phyloP scores from a whole-genome alignment of 208 protist species.

The Trypanosoma melophagium region DNA sequence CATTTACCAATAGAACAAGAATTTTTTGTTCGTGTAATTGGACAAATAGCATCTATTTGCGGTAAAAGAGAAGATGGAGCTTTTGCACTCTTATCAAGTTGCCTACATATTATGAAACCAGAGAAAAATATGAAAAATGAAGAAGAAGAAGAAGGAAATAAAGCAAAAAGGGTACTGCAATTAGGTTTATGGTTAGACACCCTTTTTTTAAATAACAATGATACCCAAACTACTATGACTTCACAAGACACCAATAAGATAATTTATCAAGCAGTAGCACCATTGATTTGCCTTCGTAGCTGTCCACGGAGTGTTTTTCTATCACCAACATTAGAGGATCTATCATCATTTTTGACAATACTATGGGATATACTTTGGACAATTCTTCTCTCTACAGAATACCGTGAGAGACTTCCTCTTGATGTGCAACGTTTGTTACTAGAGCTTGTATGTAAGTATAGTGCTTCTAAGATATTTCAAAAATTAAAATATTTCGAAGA shows the following conservation, averaged over 20 bases:
- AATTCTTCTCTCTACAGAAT: conserved; percentile 16
- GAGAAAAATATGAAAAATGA: not conserved
- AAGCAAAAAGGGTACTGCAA: not conserved
- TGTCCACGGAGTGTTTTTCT: conserved; percentile 26
- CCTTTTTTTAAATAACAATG: not conserved
- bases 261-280: conserved; percentile 41
- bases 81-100: conserved; percentile 9
- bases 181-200: conserved; percentile 11
- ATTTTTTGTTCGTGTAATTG: conserved; percentile 20
- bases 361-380: conserved; percentile 24
- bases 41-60: conserved; percentile 16
- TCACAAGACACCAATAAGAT: not conserved
- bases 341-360: conserved; percentile 6
- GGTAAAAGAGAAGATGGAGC: conserved; percentile 14
- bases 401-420: conserved; percentile 1
- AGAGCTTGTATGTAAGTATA: conserved; percentile 31
- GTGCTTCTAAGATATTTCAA: conserved; percentile 9
- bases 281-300: conserved; percentile 57
- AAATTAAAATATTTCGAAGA: conserved; percentile 8
- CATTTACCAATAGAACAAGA: conserved; percentile 21
- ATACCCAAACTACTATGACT: not conserved
- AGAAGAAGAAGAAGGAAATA: not conserved
- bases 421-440: conserved; percentile 26
- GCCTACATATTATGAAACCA: conserved; percentile 15
- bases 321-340: not conserved